Base-by-base conservation (phyloP, 75 land plant genomes). In the Pseudotsuga menziesii region DNA sequence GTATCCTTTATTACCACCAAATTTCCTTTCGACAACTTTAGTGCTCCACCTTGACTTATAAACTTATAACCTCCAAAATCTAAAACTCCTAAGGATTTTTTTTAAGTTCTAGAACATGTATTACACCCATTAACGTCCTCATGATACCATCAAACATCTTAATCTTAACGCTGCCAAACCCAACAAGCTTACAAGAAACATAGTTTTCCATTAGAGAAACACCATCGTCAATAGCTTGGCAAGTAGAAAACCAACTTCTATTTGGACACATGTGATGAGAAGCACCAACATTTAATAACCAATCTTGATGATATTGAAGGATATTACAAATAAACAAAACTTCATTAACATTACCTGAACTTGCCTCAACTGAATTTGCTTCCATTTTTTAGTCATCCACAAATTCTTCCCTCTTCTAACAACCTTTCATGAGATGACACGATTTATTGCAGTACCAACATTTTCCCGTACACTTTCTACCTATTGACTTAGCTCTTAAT, bases 201-300 rank as follows among this genome's bases (percentile, higher is more conserved):
- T n/a, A n/a, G n/a, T n/a, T n/a, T n/a, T n/a, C n/a, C n/a, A n/a
- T n/a, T n/a, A n/a, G n/a, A n/a, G n/a, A n/a, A n/a, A n/a, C n/a
- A n/a, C 32, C 32, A 29, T 29, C 57, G 2, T 76, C 20, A 39
- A 60, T 0, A 9, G 17, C 9, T 75, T 55, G 0, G 32, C 57
- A 80, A 3, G 62, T 67, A 5, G 61, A 29, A 39, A 79, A 75
- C 77, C 82, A 80, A 2, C 75, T 5, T 22, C 73, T 56, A 67
- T 75, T 55, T 29, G 77, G 78, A 36, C 57, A 73, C 76, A 82
- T 82, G 52, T 73, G 79, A 61, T 22, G 60, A n/a, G 79, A 62
- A 4, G 44, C 54, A 19, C 76, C 70, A 16, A 71, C 56, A 55
- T 80, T 77, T 8, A 80, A 72, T n/a, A 80, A 29, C 81, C 72